Evolutionary conservation across 2,329 filamentous ascomycete genomes (phyloP), one percentile per base, ranked within the genome.

Genomic region (Drechslera avenae): DNA sequence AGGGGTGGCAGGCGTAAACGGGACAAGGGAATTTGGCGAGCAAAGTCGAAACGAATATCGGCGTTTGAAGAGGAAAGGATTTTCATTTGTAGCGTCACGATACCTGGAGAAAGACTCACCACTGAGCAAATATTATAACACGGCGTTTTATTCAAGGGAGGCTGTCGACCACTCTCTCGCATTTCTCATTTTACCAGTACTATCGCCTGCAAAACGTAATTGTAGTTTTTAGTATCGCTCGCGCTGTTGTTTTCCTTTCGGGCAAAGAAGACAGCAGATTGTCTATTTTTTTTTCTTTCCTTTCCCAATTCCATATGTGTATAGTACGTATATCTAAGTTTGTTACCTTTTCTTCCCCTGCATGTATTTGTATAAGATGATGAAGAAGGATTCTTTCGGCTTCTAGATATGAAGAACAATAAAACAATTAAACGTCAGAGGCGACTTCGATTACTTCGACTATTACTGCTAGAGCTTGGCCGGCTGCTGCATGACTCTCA

Each of bases 401-500:
- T 28, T 28, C 3, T 28, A 7, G 7, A 23, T 4, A 4, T 23
- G 7, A 23, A 23, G 21, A 23, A n/a, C n/a, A n/a, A n/a, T n/a
- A n/a, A n/a, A n/a, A n/a, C n/a, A n/a, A n/a, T n/a, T n/a, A n/a
- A n/a, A n/a, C n/a, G n/a, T n/a, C n/a, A n/a, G n/a, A n/a, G n/a
- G n/a, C n/a, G n/a, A n/a, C n/a, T n/a, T n/a, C n/a, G n/a, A n/a
- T n/a, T n/a, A n/a, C 26, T 12, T 10, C 2, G 10, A 13, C 7
- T 3, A 28, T 10, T 28, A 12, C 10, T 5, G 2, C 46, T 62
- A 73, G 46, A 73, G 42, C 46, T 67, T 71, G 5, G 65, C 60
- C 16, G 48, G 52, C 26, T 62, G 51, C 34, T 67, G 61, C 16
- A 67, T 35, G 2, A 68, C 43, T 42, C 64, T 66, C 30, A 73